Base-by-base conservation (phyloP, 2,329 filamentous ascomycete genomes). In the Nemania sp. region DNA sequence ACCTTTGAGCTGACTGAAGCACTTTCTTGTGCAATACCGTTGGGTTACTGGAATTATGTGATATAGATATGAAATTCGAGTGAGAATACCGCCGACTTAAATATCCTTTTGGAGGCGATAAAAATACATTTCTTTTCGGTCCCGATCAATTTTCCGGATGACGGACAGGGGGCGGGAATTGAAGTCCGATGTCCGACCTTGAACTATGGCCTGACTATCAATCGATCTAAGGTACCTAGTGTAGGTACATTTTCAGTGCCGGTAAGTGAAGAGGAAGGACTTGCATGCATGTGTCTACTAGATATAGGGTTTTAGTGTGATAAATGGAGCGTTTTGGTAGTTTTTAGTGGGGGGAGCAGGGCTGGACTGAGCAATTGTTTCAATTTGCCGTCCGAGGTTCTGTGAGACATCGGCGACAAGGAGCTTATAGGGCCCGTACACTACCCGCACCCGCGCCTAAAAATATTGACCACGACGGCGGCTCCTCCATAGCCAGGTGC, bases 151-250 rank as follows among this genome's bases (percentile, higher is more conserved):
- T 62, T 17, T 52, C 55, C 59, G 59, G 10, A 7, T 29, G 15
- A 13, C 20, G 10, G 25, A 25, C 46, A 51, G 50, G 50, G 59
- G 55, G 46, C 55, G 55, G 55, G 46, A 55, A 52, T 42, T 42
- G 6, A 35, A 50, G 55, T 55, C 59, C 59, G 59, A 62, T 55
- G 55, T 55, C 59, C 59, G 59, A 55, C 40, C 4, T 17, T 39
- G 13, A 42, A 25, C 21, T 34, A 40, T 51, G 42, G 29, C 17
- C 49, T 46, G 39, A 54, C 32, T 9, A 37, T 35, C 12, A 35
- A 43, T 45, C 51, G 5, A 47, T 29, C 25, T n/a, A n/a, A 29
- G 25, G 25, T 29, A 29, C 25, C 25, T 29, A 3, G 25, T 29
- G n/a, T n/a, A n/a, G n/a, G n/a, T n/a, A n/a, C n/a, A n/a, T n/a